Evolutionary conservation across 768 basidiomycete genomes (phyloP).

Genomic region (Boletus rex-veris): DNA sequence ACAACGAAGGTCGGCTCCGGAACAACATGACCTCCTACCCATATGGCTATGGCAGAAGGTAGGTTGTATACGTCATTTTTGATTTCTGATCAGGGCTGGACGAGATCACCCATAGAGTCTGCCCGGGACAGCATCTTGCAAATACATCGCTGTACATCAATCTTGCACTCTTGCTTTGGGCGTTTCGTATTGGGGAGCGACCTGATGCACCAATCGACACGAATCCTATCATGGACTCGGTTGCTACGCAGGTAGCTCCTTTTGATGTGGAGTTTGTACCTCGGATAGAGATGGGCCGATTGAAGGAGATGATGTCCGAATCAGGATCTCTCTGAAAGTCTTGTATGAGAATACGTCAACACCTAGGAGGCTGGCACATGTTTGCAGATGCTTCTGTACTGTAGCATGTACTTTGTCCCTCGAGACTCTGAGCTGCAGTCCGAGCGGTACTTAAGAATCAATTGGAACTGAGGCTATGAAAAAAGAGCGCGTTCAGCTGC

Average conservation of each 20-base stretch:
- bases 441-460: no score
- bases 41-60: constrained; percentile 51
- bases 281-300: constrained; percentile 22
- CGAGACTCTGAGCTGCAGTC: no score
- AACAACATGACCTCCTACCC: constrained; percentile 43
- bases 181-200: constrained; percentile 51
- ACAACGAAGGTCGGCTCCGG: constrained; percentile 37
- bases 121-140: constrained; percentile 57
- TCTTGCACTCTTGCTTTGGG: constrained; percentile 58
- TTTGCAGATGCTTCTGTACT: neutral
- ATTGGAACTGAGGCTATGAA: no score
- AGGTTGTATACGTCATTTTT: neutral
- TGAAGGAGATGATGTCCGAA: constrained; percentile 12
- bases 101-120: constrained; percentile 38
- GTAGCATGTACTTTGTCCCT: no score
- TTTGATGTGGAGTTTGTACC: constrained; percentile 57
- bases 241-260: constrained; percentile 53
- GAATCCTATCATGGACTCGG: constrained; percentile 50
- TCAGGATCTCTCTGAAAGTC: no score
- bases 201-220: constrained; percentile 51
- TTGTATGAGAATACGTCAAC: no score
- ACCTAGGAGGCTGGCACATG: no score
- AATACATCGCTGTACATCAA: constrained; percentile 54
- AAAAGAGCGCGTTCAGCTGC: neutral
- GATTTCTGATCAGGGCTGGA: neutral